Percentiles rank a stretch among this genome's conserved stretches.
Conservation (phyloP, 495 filamentous ascomycete species). For the Thozetella sp. region DNA sequence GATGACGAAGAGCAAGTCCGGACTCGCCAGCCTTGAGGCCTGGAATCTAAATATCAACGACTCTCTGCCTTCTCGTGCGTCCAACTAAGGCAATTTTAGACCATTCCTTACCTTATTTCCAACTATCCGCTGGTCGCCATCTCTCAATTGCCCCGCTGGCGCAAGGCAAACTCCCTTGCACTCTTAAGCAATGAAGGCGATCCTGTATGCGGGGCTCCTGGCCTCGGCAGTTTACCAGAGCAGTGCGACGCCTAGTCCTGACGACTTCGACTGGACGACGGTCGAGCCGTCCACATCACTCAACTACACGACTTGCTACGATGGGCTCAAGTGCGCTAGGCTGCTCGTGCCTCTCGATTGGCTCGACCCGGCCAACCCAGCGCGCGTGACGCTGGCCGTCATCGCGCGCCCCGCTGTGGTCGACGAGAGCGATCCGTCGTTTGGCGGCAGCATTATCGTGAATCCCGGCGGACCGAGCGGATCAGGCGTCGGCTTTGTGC, state of each 20-base stretch:
- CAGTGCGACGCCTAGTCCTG: not conserved
- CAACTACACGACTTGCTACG: slow-evolving; percentile 17
- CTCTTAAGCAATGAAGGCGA: no score
- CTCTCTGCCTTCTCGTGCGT: no score
- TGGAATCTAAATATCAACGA: no score
- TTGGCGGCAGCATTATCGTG: slow-evolving; percentile 21
- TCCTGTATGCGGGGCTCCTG: no score
- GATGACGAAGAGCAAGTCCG: no score
- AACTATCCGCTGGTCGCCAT: no score
- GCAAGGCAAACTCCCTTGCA: no score
- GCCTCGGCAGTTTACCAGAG: no score
- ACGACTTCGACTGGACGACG: slow-evolving; percentile 16
- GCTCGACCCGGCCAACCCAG: slow-evolving; percentile 10
- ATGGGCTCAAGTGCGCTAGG: slow-evolving; percentile 14
- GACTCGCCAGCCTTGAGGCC: no score
- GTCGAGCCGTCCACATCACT: slow-evolving; percentile 18
- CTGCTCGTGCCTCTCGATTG: slow-evolving; percentile 21
- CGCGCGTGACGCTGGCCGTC: slow-evolving; percentile 15
- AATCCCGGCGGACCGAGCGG: slow-evolving; percentile 21
- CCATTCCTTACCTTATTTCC: no score
- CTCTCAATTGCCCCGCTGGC: no score
- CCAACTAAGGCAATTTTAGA: no score
- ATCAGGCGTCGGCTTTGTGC: slow-evolving; percentile 18
- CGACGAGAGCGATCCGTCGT: slow-evolving; percentile 16
- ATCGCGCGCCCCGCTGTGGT: slow-evolving; percentile 16